Evolutionary conservation across 495 filamentous ascomycete species (phyloP), one percentile per base, ranked within the genome.

Genomic region (Penicillium tannophilum): DNA sequence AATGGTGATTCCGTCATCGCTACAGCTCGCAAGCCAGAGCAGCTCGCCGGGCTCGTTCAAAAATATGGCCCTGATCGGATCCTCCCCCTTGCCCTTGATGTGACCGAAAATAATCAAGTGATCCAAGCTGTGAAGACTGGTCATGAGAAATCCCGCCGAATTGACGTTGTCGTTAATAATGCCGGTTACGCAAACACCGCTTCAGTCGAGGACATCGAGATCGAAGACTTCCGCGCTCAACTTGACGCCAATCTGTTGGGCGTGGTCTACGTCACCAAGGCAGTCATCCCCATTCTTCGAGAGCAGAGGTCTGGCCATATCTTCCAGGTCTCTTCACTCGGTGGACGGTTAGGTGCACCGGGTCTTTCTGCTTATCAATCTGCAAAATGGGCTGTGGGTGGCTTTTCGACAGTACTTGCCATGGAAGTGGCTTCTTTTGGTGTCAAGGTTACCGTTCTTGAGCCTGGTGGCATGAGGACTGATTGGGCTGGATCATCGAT

Each of bases 1-100:
- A 67, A 72, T 10, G 76, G 78, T 14, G 70, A 83, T 71, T 69
- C 66, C 9, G 82, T 85, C 14, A 76, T 84, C 41, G 82, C 78
- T 2, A 79, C 79, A 7, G 77, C 79, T 6, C 82, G 82, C 56
- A 72, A 73, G 56, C 64, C 69, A 1, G 67, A 67, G 1, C 60
- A 63, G 17, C 70, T 72, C 8, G 63, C 74, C 0, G 52, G 64
- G 4, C 17, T 53, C 45, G 52, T 74, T 17, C 43, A 52, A n/a
- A 20, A 35, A 6, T 45, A 55, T 3, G 62, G 63, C 12, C 64
- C 61, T 19, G 63, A 36, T 9, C 63, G 63, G 52, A 45, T 75
- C 7, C 26, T 31, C 10, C 26, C 47, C 2, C 24, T 50, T 17
- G 68, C 78, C 28, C 63, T 84, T 5, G 76, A 82, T 54, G 76